Conservation (phyloP, 2,329 filamentous ascomycete genomes). For the Dactylellina haptotyla region DNA sequence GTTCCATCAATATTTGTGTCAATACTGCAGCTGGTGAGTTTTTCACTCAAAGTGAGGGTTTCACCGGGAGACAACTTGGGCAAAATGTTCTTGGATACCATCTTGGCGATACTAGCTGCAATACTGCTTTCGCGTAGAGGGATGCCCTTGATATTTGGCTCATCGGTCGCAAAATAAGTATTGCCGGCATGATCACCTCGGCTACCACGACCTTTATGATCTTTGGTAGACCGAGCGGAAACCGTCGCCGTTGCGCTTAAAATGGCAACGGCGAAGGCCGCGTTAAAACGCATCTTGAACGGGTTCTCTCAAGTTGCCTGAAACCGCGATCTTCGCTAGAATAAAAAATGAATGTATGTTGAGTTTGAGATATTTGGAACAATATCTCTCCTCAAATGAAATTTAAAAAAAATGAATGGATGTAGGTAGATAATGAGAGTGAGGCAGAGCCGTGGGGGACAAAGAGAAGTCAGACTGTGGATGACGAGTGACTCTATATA, state of each 20-base stretch:
- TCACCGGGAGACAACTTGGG: not conserved
- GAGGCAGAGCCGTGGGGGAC: too few relatives aligned
- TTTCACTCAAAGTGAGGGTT: not conserved
- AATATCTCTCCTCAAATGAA: too few relatives aligned
- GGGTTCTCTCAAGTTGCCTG: too few relatives aligned
- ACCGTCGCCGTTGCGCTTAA: not conserved
- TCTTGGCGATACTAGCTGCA: not conserved
- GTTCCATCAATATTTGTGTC: conserved; percentile 2
- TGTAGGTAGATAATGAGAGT: too few relatives aligned
- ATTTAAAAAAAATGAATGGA: too few relatives aligned
- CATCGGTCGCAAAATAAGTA: not conserved
- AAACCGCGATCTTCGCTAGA: too few relatives aligned
- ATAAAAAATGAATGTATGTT: too few relatives aligned
- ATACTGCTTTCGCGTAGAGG: not conserved
- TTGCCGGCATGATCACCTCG: not conserved
- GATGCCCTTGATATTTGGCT: not conserved
- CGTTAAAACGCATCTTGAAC: conserved; percentile 1
- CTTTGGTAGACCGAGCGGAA: not conserved
- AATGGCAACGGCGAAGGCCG: not conserved
- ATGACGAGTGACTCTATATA: too few relatives aligned
- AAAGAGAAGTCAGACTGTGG: too few relatives aligned
- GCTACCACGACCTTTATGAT: not conserved
- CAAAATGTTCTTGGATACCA: not conserved
- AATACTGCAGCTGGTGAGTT: not conserved
- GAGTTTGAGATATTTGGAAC: too few relatives aligned